Percentiles rank a stretch among this genome's conserved stretches.
These are phyloP conservation scores for Chalciporus sp. DNA, from an alignment of 1,284 basidiomycete species.

Conservation along the genomic window DNA sequence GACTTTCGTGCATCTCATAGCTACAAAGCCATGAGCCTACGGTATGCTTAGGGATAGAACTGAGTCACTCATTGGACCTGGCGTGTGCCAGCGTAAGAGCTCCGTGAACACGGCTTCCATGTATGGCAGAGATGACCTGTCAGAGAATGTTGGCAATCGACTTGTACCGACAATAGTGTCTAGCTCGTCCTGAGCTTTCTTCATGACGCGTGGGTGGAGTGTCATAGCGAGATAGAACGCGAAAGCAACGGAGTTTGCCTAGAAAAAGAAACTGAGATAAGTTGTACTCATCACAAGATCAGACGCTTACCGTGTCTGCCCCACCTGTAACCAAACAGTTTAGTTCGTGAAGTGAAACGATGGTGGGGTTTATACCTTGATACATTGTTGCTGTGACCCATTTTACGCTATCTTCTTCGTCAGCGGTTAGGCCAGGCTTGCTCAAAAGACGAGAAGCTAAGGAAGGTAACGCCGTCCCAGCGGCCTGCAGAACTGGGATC, in stretches of 20 bases:
- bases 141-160: slow-evolving; percentile 33
- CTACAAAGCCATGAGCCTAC: slow-evolving; percentile 25
- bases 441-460: slow-evolving; percentile 50
- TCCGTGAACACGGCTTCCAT: slow-evolving; percentile 41
- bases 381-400: slow-evolving; percentile 60
- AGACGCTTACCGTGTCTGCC: slow-evolving; percentile 16
- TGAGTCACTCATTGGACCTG: slow-evolving; percentile 47
- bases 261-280: background rate
- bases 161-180: slow-evolving; percentile 55
- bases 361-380: slow-evolving; percentile 39
- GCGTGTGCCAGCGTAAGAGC: slow-evolving; percentile 60
- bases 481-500: slow-evolving; percentile 30
- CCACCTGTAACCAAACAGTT: slow-evolving; percentile 9
- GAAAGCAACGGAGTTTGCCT: slow-evolving; percentile 14
- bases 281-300: background rate
- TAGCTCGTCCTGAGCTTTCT: slow-evolving; percentile 60
- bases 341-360: background rate
- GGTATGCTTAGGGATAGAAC: background rate
- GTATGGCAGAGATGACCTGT: slow-evolving; percentile 31
- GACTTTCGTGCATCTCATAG: slow-evolving; percentile 44
- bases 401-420: slow-evolving; percentile 54
- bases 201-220: slow-evolving; percentile 21
- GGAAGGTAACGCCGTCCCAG: slow-evolving; percentile 48
- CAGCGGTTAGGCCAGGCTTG: slow-evolving; percentile 40
- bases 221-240: slow-evolving; percentile 28